Base-by-base conservation (phyloP, 805 yeast species). In the Dipodascopsis tothii region DNA sequence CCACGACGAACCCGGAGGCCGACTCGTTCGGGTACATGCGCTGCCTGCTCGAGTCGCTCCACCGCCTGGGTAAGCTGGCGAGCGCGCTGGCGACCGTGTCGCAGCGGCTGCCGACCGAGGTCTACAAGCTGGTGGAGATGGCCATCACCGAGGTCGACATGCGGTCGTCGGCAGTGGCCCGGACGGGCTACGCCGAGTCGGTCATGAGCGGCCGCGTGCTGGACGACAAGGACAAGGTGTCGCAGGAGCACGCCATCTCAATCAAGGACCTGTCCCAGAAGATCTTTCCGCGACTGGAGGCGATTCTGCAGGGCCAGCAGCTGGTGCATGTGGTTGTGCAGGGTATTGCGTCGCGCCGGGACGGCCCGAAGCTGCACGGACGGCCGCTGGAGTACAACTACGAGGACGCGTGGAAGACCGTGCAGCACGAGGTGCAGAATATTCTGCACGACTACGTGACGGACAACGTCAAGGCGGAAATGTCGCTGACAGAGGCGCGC, bases 221-320 rank as follows among this genome's bases (percentile, higher is more conserved):
- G n/a, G 33, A 39, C 17, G 28, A 17, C 11, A 22, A 23, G 32
- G 18, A 17, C n/a, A 11, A 16, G 14, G 37, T 22, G 14, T 19
- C 45, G 22, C 33, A 46, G 9, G 49, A 34, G 33, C 45, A 23
- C 30, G 20, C 42, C 4, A 22, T 72, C 0, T 71, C 84, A 0
- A 63, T 87, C 25, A 77, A 80, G 51, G 86, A 84, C 49, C 70
- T 86, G 33, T 81, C 83, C 50, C 77, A 83, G 61, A 70, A 77
- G 5, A 69, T 85, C n/a, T 86, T 82, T 56, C 67, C 76, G 22
- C 79, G 77, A 58, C 61, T 77, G 41, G 63, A 80, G 33, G 70
- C 78, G 20, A 77, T 83, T 3, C 62, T 85, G 17, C 92, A 84
- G 63, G 73, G 75, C 20, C 87, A 84, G 57, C 69, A 81, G 23